Base-by-base conservation (phyloP, 139 green algal genomes). In the Haematococcus lacustris region DNA sequence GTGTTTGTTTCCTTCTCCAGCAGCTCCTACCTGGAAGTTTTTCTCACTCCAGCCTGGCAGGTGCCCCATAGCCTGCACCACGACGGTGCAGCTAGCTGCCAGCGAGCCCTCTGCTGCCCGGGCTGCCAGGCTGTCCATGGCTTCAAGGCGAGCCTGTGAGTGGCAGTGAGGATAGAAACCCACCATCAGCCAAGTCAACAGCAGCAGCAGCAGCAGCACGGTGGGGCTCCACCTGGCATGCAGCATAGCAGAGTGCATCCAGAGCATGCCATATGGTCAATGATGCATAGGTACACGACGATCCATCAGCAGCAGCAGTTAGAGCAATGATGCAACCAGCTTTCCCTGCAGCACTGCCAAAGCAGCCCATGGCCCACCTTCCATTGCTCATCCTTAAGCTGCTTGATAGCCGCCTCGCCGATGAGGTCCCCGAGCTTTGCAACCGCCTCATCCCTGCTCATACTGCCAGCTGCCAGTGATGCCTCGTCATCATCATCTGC, bases 1-100 rank as follows among this genome's bases (percentile, higher is more conserved):
- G n/a, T n/a, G n/a, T n/a, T n/a, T n/a, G n/a, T n/a, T n/a, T n/a
- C n/a, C n/a, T n/a, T n/a, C n/a, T n/a, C n/a, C n/a, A n/a, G n/a
- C n/a, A n/a, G n/a, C n/a, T 28, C 43, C 65, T 39, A 97, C 93
- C 91, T 98, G 94, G 78, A 98, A 96, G 75, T 98, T 98, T 79
- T 97, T 98, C 71, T 98, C 94, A 3, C 38, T 73, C 88, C 90
- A 98, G 63, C 94, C 88, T 1, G 91, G 92, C 51, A 96, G 33
- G 43, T 85, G 74, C 3, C 82, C 80, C 59, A 96, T 63, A 51
- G 76, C 83, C 61, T 92, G 85, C 33, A 91, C 69, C 25, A 97
- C 70, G 34, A 80, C 38, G 33, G 71, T 74, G 43, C 76, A 74
- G 35, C 83, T 71, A 6, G 40, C 34, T 0, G 70, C 65, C 33